Percentiles rank a stretch among this genome's conserved stretches.
Evolutionary conservation across 169 alveolate species (phyloP).

Genomic region (Plasmodium cynomolgi): DNA sequence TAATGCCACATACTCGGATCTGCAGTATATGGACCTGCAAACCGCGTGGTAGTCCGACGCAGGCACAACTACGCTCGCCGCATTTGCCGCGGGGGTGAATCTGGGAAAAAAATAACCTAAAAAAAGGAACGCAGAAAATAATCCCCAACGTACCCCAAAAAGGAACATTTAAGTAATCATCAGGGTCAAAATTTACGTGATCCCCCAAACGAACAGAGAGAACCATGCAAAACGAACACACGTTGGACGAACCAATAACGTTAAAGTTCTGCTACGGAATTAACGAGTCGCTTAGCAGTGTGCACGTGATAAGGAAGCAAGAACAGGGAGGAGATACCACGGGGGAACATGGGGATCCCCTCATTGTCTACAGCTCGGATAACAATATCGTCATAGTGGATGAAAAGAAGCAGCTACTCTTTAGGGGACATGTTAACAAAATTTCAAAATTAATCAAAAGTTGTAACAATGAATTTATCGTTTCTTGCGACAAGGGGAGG

Average conservation of each 20-base stretch:
- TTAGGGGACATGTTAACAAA: conserved; percentile 68
- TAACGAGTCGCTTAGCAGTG: conserved; percentile 58
- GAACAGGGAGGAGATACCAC: neutral
- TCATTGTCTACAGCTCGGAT: conserved; percentile 60
- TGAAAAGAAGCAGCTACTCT: conserved; percentile 50
- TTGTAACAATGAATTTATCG: conserved; percentile 41
- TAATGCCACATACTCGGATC: neutral
- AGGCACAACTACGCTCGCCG: neutral
- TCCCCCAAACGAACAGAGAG: neutral
- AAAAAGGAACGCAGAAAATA: neutral
- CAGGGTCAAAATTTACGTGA: neutral
- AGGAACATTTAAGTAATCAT: neutral
- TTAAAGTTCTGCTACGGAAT: conserved; percentile 73
- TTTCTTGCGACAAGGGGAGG: conserved; percentile 67
- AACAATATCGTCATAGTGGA: conserved; percentile 68
- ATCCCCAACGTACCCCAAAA: neutral
- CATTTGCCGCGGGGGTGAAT: neutral
- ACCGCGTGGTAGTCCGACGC: neutral
- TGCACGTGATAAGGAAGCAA: conserved; percentile 15
- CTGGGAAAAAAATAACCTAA: neutral
- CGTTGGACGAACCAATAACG: conserved; percentile 62
- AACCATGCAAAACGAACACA: conserved; percentile 31
- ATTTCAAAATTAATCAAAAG: conserved; percentile 54
- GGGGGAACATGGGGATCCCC: neutral
- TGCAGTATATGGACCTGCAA: neutral